Base-by-base conservation (phyloP, 2,329 filamentous ascomycete species). In the Nigrospora sphaerica region DNA sequence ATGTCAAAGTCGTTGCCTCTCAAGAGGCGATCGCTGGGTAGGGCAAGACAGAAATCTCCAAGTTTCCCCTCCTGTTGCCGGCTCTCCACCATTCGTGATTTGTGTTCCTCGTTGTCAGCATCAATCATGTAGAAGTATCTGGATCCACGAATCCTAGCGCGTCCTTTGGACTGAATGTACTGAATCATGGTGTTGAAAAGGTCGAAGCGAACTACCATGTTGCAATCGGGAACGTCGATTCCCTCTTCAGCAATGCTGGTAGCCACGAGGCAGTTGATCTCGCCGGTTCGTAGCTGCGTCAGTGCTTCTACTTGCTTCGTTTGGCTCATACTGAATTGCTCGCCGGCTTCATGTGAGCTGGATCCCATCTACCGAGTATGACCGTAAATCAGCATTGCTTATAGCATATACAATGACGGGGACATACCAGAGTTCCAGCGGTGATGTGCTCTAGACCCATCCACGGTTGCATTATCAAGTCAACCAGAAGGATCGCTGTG, bases 81-180 rank as follows among this genome's bases (percentile, higher is more conserved):
- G 33, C 83, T 80, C 52, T 87, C 78, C 11, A 71, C 63, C 2
- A 88, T 60, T n/a, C 71, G 69, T 34, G 73, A 65, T 2, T 62
- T 54, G 42, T 95, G 86, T 0, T 70, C 68, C 12, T 62, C 52
- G 55, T 95, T 95, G 9, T 75, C 77, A 1, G 65, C 60, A 60
- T 97, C 91, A 3, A 88, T 62, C 86, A 98, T 91, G 57, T 87
- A 88, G 32, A 91, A 77, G 62, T 92, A 96, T 52, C 78, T 82
- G 0, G 93, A 97, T 46, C 85, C 77, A 1, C 69, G 64, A 57
- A 89, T 86, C 35, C 93, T 79, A 12, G 93, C 93, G 45, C 93
- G 80, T 0, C 93, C 93, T 51, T 89, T 80, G 13, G 91, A 96
- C 63, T 98, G 93, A 17, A 97, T 83, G 60, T 96, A 97, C 59